Conservation (phyloP, 257 asterid genomes). For the Gentiana dahurica region DNA sequence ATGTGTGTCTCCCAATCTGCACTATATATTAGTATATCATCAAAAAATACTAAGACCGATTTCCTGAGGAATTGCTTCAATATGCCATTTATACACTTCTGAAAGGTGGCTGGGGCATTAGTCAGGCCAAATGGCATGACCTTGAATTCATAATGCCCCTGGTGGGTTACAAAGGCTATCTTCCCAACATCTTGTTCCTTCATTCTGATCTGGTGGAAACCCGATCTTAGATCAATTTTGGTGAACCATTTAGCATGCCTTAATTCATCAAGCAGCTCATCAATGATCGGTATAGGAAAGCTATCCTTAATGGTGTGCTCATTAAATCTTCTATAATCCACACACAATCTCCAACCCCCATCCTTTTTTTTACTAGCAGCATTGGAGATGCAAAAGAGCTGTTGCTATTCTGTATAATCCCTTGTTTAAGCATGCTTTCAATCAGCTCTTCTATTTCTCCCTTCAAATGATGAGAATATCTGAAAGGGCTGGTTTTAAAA, state of each 20-base stretch:
- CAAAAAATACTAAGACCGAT: too few relatives aligned
- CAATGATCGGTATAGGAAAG: constrained; percentile 9
- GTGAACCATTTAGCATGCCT: neutral
- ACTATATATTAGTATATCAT: too few relatives aligned
- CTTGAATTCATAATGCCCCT: constrained; percentile 5
- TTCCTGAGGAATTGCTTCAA: neutral
- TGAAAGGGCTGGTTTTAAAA: neutral
- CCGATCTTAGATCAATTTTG: constrained; percentile 1
- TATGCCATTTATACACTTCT: neutral
- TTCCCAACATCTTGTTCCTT: neutral
- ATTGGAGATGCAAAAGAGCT: constrained; percentile 4
- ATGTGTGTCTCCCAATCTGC: too few relatives aligned
- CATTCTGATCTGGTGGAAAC: constrained; percentile 1
- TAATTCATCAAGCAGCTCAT: constrained; percentile 6
- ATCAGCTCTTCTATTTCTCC: neutral
- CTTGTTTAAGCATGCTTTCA: neutral
- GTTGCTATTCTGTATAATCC: neutral
- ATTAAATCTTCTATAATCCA: neutral
- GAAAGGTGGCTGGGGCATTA: neutral
- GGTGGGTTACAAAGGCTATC: neutral
- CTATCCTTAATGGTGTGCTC: neutral
- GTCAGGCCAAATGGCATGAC: neutral
- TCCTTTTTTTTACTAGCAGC: constrained; percentile 6
- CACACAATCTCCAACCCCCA: neutral
- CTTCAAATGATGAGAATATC: constrained; percentile 1